Base-by-base conservation (phyloP, 2,329 filamentous ascomycete genomes). In the Pseudocercospora macadamiae region DNA sequence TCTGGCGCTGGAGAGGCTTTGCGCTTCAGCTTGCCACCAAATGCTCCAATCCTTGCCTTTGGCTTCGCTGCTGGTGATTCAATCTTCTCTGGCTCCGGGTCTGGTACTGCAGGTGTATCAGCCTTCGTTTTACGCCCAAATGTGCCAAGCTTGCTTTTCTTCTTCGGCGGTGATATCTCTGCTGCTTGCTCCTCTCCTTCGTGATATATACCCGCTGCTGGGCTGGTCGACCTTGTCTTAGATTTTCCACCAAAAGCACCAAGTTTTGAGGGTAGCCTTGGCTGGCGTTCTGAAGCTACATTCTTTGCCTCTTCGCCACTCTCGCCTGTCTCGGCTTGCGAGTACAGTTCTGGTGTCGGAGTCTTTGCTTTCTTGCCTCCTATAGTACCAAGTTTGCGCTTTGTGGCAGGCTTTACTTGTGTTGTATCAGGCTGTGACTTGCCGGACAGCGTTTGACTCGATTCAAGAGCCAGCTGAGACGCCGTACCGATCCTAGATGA, bases 361-460 rank as follows among this genome's bases (percentile, higher is more conserved):
- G 23, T 19, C 9, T 28, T 26, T 28, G 23, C 32, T 25, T 25
- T 25, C 16, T 54, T 60, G 42, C 66, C 64, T 9, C 64, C 66
- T 36, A 68, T 54, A 7, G 57, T 58, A 9, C 67, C 67, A 16
- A 67, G 60, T 16, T 61, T 65, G 10, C 39, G 26, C 47, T 63
- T 62, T 16, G 18, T n/a, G 4, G 59, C 48, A 10, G 54, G 32
- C 3, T 36, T 26, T 3, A 12, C 21, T 21, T 37, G n/a, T 9
- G 21, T 10, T 16, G 12, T 2, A 39, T 49, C 25, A 14, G 44
- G 28, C 32, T 55, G 54, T 9, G 54, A 49, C 51, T 18, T 32
- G 5, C 51, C 18, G 8, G 44, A 55, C 25, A 55, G n/a, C 14
- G 23, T 51, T 30, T 32, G 42, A 45, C 39, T 57, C 21, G 54